A percentile compares a stretch with the other conserved stretches of the same genome.
Conservation (phyloP, 805 yeast genomes). For the Hemisphaericaspora nanyangensis region DNA sequence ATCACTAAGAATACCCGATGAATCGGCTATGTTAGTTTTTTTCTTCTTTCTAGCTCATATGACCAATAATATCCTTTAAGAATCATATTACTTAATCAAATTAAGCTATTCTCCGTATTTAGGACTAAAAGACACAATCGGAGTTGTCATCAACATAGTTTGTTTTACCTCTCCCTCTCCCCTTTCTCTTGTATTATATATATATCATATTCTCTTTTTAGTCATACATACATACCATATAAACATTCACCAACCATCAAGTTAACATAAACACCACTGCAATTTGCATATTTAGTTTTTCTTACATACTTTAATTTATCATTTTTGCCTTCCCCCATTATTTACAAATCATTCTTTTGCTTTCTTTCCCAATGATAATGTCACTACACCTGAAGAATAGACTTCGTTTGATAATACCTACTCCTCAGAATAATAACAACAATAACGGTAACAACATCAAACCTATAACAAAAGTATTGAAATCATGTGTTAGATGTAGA, state of each 20-base stretch:
- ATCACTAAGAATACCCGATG: too few relatives aligned
- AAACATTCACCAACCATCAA: too few relatives aligned
- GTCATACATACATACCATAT: too few relatives aligned
- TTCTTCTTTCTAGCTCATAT: too few relatives aligned
- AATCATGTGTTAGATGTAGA: constrained; percentile 62
- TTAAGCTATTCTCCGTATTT: not conserved
- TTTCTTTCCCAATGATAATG: constrained; percentile 10
- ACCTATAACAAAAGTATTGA: constrained; percentile 34
- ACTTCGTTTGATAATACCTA: constrained; percentile 12
- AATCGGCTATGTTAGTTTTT: too few relatives aligned
- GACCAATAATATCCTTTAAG: not conserved
- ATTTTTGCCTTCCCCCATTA: not conserved
- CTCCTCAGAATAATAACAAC: constrained; percentile 4
- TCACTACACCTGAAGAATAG: constrained; percentile 13
- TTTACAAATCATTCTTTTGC: not conserved
- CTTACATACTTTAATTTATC: too few relatives aligned
- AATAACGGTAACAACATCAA: too few relatives aligned
- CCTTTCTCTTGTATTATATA: not conserved
- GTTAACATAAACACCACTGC: too few relatives aligned
- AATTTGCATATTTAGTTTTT: too few relatives aligned
- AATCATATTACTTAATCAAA: not conserved
- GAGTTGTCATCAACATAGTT: too few relatives aligned
- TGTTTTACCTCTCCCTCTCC: not conserved
- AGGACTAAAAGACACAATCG: too few relatives aligned
- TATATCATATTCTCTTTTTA: not conserved